These are phyloP conservation scores for Colletotrichum costaricense DNA, from an alignment of 2,329 filamentous ascomycete species.

Conservation along the genomic window DNA sequence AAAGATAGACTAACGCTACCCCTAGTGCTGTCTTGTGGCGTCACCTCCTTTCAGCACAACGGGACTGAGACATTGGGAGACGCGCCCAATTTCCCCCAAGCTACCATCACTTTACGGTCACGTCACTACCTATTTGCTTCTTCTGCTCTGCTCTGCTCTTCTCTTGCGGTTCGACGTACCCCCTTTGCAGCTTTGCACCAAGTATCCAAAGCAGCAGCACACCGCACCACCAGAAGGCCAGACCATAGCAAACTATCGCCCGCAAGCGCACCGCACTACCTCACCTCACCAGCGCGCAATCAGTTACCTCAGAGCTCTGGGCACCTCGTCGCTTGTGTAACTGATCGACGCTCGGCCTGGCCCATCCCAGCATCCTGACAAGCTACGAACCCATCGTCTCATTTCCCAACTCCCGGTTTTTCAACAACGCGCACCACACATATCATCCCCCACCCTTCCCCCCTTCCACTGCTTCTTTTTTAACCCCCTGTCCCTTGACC, in stretches of 20 bases:
- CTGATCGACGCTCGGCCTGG: conserved; percentile 10
- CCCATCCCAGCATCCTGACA: neutral
- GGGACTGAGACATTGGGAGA: conserved; percentile 34
- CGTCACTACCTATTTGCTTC: conserved; percentile 25
- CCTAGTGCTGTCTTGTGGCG: conserved; percentile 29
- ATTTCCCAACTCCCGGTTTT: conserved; percentile 33
- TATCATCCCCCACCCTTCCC: conserved; percentile 22
- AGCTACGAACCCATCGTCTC: conserved; percentile 22
- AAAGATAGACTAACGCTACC: conserved; percentile 20
- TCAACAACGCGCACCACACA: conserved; percentile 8
- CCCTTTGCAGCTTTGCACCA: neutral
- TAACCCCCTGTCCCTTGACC: neutral
- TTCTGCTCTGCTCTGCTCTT: neutral
- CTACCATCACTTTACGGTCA: neutral
- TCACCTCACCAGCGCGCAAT: neutral
- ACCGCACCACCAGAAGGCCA: neutral
- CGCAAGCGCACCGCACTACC: neutral
- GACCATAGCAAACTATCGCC: neutral
- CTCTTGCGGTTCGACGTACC: neutral
- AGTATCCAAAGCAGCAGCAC: conserved; percentile 1
- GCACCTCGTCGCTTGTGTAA: conserved; percentile 13
- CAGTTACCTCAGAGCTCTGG: conserved; percentile 16
- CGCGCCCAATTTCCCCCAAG: conserved; percentile 23
- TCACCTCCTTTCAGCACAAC: conserved; percentile 30
- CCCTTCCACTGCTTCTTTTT: neutral